Evolutionary conservation across 108 stramenopile genomes (phyloP), one percentile per base, ranked within the genome.

Genomic region (Cylindrotheca closterium): DNA sequence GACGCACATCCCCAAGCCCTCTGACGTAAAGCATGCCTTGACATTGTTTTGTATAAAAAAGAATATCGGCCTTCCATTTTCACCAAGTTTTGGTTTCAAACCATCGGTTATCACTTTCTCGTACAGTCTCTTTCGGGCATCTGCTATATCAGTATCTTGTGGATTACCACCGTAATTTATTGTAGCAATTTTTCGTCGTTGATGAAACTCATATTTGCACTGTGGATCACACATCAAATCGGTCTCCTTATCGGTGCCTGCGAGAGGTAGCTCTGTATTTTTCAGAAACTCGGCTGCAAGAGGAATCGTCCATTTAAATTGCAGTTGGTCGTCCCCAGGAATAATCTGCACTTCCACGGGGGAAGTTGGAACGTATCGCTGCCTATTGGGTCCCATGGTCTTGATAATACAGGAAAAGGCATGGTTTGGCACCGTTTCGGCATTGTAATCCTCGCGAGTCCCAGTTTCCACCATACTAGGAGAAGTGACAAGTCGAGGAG

Each of bases 1-100:
- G 21, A 93, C 85, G 19, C 70, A 75, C 92, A 93, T 93, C 17
- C 92, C 92, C 31, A 93, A 57, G 33, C 91, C 91, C 19, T 71
- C 74, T 26, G 75, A 78, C 12, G 85, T 86, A 60, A 81, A 93
- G 62, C 89, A 90, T 0, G 83, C 77, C 67, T 93, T 93, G 42
- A 83, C 81, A 53, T 77, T 70, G 57, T 89, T 85, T 56, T 82
- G 73, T 84, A 73, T 78, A 75, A 91, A 93, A 74, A 90, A 90
- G 65, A 93, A 90, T n/a, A 67, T 69, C 1, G 92, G 92, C 33
- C 87, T 66, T 29, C 86, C 84, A n/a, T 81, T 80, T 18, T 46
- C 66, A 51, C 86, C 87, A 29, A 88, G 55, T 56, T 85, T 87
- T 7, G 88, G 87, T 45, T 75, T 79, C 24, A 68, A 78, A 1